Conservation (phyloP, 345 rosid species). For the Lepidium didymum region DNA sequence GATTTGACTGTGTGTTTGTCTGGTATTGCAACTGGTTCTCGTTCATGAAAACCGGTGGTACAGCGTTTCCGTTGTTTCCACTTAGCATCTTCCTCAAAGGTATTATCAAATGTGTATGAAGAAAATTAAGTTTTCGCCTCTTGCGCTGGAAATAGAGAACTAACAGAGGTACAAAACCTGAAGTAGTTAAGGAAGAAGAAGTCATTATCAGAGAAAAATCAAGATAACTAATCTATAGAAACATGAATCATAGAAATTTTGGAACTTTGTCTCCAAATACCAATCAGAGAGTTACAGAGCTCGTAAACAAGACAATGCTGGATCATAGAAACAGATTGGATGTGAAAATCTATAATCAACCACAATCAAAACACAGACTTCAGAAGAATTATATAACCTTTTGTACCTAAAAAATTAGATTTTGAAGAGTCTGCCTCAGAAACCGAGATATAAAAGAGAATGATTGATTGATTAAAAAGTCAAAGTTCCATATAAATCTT, state of each 20-base stretch:
- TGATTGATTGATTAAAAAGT: neutral
- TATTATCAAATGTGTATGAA: neutral
- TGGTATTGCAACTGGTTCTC: slow-evolving; percentile 50
- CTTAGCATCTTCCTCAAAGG: slow-evolving; percentile 47
- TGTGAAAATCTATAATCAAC: neutral
- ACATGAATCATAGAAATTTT: neutral
- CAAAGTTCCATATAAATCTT: neutral
- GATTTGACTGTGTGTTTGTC: slow-evolving; percentile 38
- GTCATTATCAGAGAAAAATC: neutral
- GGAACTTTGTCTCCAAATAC: neutral
- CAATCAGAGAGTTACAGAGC: slow-evolving; percentile 3
- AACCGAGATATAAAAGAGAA: neutral
- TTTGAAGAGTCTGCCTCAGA: neutral
- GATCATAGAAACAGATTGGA: neutral
- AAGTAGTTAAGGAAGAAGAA: neutral
- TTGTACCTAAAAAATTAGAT: neutral
- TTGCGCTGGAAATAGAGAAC: neutral
- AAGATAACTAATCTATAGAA: neutral
- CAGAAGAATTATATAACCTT: neutral
- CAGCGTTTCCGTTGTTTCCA: slow-evolving; percentile 47
- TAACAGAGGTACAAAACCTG: neutral
- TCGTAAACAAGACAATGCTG: slow-evolving; percentile 13
- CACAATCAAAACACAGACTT: neutral
- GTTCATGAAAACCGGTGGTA: slow-evolving; percentile 41
- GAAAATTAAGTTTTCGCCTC: neutral